Percentiles rank a stretch among this genome's conserved stretches.
phyloP scores from a whole-genome alignment of 495 filamentous ascomycete species.

The Neurospora terricola region DNA sequence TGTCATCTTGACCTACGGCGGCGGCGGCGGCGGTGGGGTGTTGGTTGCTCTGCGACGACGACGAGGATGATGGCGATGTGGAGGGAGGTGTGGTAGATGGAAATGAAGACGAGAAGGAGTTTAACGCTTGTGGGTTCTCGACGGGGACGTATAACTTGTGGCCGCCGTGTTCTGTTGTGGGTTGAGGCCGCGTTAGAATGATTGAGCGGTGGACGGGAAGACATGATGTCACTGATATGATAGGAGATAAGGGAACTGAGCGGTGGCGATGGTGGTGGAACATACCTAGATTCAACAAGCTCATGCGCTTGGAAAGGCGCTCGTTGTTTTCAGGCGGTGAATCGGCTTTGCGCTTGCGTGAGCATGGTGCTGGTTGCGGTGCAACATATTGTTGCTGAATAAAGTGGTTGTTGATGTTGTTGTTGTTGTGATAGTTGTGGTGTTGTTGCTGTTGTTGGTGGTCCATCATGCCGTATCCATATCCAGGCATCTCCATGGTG shows the following conservation, averaged over 20 bases:
- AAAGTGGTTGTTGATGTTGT: slow-evolving; percentile 1
- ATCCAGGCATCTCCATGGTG: neutral
- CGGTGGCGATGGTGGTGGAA: slow-evolving; percentile 1
- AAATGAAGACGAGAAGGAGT: slow-evolving; percentile 2
- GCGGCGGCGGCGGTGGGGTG: neutral
- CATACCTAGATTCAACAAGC: slow-evolving; percentile 71
- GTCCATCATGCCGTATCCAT: neutral
- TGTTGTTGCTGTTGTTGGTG: neutral
- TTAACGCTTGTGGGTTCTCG: slow-evolving; percentile 23
- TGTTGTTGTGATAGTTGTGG: slow-evolving; percentile 3
- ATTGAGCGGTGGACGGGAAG: neutral
- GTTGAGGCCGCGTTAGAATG: slow-evolving; percentile 7
- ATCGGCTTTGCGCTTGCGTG: slow-evolving; percentile 44
- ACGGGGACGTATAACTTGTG: slow-evolving; percentile 47
- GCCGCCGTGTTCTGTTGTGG: slow-evolving; percentile 39
- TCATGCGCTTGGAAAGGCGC: slow-evolving; percentile 68
- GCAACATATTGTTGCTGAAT: slow-evolving; percentile 1
- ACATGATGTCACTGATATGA: neutral
- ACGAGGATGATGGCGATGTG: neutral
- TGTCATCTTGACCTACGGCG: slow-evolving; percentile 25
- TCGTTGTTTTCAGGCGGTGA: slow-evolving; percentile 37
- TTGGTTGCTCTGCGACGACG: slow-evolving; percentile 1
- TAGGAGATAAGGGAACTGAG: slow-evolving; percentile 1
- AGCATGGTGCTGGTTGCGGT: slow-evolving; percentile 10
- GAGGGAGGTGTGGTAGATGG: neutral